Base-by-base conservation (phyloP, 2,329 filamentous ascomycete genomes). In the Teratosphaeria zuluensis region DNA sequence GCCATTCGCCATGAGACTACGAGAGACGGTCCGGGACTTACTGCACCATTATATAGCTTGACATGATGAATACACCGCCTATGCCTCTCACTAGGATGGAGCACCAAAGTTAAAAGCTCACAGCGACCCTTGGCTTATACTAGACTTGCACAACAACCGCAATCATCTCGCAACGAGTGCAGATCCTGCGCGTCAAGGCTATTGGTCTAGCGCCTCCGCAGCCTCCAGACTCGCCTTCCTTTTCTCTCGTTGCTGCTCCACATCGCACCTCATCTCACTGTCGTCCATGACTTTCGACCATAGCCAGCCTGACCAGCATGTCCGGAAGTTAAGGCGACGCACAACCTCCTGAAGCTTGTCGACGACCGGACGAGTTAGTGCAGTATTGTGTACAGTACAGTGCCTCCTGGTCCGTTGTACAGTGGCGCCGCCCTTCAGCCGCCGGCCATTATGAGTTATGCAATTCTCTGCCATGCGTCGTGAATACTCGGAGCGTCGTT, bases 401-500 rank as follows among this genome's bases (percentile, higher is more conserved):
- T 48, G 42, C 9, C 42, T 48, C 9, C 42, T 21, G 16, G 16
- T 48, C 19, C 42, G 9, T 21, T 48, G 42, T n/a, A 48, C 42
- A 21, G 56, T 56, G 8, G 56, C 28, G 33, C 58, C 57, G 53
- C 54, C 42, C 54, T 57, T 62, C 19, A 62, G 55, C 35, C 38
- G 38, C 32, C 46, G 56, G 28, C 56, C 54, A 35, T 58, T 56
- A 2, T 31, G 53, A 12, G 53, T 57, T 9, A 59, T 30, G 6
- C 56, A 51, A 16, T 2, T 24, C 24, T 60, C 56, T 16, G 59
- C 59, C 59, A 60, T 60, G 14, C 24, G 56, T 35, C 51, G 46
- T n/a, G 53, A n/a, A 24, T 60, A 60, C 35, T 54, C 33, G 14
- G 21, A 14, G 11, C 54, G 54, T n/a, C 28, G 31, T 55, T 33